Base-by-base conservation (phyloP, 495 filamentous ascomycete species). In the Aspergillus avenaceus region DNA sequence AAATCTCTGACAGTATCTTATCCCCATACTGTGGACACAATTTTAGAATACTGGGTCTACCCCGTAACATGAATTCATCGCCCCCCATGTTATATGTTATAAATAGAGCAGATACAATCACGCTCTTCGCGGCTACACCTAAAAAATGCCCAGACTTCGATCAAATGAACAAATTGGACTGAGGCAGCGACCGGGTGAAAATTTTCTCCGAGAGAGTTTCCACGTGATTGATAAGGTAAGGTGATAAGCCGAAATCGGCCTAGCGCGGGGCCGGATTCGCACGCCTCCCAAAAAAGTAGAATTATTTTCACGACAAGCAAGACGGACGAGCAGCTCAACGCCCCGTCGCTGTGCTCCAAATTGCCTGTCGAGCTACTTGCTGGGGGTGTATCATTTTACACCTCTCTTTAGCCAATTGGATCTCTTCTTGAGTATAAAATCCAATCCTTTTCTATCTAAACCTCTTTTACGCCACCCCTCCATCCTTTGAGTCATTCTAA, bases 161-260 rank as follows among this genome's bases (percentile, higher is more conserved):
- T n/a, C n/a, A n/a, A n/a, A n/a, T n/a, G 8, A 8, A 1, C 14
- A 38, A 38, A 14, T 8, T 38, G 34, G 21, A 18, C 16, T 41
- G 27, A 41, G 41, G 34, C 41, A 27, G 26, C 5, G 16, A 47
- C 6, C 28, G 44, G 44, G 28, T 4, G 7, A 24, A 42, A 12
- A 22, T 22, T 38, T 46, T 45, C 16, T 37, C 38, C 42, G 27
- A 24, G 25, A 14, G 16, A 29, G 18, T 12, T 24, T 5, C 9
- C 63, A 66, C 63, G 58, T 63, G 63, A 59, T 53, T 51, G 64
- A 67, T 67, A 64, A 64, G 57, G 16, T 22, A 34, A 11, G 14
- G 19, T 52, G 60, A 66, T 66, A 64, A 62, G 61, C 53, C 57
- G 48, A 49, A 62, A 57, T 28, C 13, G 50, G 64, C 48, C 47